These are phyloP conservation scores for Microbotryum silenes-acaulis DNA, from an alignment of 1,284 basidiomycete species.

Conservation along the genomic window DNA sequence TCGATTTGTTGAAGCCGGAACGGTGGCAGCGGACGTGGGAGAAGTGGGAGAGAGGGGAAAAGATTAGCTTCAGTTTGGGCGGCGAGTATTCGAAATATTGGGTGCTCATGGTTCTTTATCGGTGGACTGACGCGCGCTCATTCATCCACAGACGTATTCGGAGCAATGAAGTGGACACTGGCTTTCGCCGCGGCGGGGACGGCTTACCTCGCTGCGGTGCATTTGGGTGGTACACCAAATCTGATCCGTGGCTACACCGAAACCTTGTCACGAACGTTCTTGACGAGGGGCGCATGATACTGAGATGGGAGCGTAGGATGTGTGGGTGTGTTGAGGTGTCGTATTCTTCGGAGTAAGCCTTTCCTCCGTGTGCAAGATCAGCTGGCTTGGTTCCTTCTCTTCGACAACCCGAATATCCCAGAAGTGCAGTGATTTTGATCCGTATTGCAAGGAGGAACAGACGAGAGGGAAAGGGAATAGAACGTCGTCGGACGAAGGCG, in stretches of 20 bases:
- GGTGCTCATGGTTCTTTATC: background rate
- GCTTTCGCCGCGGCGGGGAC: constrained; percentile 3
- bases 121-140: background rate
- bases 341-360: too few species aligned
- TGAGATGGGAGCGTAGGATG: too few species aligned
- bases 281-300: background rate
- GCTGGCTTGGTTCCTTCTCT: background rate
- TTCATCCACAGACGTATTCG: constrained; percentile 10
- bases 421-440: too few species aligned
- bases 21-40: constrained; percentile 35
- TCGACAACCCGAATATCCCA: too few species aligned
- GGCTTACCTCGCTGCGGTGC: constrained; percentile 19
- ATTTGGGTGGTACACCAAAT: constrained; percentile 8
- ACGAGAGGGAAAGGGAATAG: background rate
- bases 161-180: constrained; percentile 20
- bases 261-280: constrained; percentile 4
- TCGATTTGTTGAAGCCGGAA: constrained; percentile 14
- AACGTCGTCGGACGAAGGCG: background rate
- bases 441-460: too few species aligned
- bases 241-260: constrained; percentile 6
- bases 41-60: constrained; percentile 37
- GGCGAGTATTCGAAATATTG: constrained; percentile 19
- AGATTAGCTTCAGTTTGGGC: constrained; percentile 28
- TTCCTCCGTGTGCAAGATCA: too few species aligned
- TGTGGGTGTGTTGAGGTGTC: too few species aligned